Percentiles rank a stretch among this genome's conserved stretches.
phyloP scores from a whole-genome alignment of 2,329 filamentous ascomycete genomes.

The Niveomyces coronatus region DNA sequence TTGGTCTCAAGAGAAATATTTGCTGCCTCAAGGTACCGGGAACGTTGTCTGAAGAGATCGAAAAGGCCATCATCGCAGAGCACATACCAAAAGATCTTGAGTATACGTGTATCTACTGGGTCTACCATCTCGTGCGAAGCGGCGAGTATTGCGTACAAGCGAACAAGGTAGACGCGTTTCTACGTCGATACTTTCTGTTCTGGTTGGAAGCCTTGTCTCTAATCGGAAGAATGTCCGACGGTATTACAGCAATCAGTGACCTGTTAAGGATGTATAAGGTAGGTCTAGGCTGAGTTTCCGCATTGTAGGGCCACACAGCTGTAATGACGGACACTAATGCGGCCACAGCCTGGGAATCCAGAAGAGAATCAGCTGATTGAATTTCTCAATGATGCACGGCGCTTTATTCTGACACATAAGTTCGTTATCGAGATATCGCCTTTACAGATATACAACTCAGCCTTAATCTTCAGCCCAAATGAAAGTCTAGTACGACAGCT shows the following conservation, averaged over 20 bases:
- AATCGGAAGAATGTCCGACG: neutral
- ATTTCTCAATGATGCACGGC: constrained; percentile 19
- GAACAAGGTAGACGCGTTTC: neutral
- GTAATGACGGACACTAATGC: neutral
- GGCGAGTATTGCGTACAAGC: neutral
- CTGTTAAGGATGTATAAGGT: neutral
- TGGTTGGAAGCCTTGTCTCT: neutral
- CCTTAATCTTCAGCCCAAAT: constrained; percentile 22
- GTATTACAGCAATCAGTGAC: neutral
- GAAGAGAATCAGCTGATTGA: constrained; percentile 5
- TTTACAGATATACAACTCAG: constrained; percentile 24
- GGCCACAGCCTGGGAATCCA: neutral
- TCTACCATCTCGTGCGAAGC: neutral
- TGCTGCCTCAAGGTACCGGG: neutral
- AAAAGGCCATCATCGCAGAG: neutral
- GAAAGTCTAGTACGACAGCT: constrained; percentile 13
- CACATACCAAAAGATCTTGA: neutral
- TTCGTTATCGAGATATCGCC: constrained; percentile 18
- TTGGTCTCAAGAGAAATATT: neutral
- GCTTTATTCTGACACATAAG: constrained; percentile 19
- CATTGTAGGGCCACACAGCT: neutral
- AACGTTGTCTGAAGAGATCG: neutral
- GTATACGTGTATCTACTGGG: neutral
- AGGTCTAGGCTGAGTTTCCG: neutral
- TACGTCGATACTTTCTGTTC: neutral